Conservation (phyloP, 2,329 filamentous ascomycete species). For the Xylaria sp. region DNA sequence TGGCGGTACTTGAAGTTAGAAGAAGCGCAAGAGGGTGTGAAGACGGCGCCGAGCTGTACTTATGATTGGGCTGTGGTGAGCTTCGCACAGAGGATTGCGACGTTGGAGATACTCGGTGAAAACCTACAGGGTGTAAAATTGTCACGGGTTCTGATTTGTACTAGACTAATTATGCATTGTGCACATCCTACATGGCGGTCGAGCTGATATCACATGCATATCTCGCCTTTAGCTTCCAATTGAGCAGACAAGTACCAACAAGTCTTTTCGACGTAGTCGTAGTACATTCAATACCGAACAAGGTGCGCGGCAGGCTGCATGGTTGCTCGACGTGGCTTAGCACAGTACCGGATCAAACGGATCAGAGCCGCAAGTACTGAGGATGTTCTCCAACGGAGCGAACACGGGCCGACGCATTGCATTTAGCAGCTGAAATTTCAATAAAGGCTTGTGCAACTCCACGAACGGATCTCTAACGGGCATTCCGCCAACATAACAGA, state of each 20-base stretch:
- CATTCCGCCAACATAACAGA: slow-evolving; percentile 1
- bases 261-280: not conserved
- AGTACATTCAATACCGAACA: not conserved
- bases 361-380: slow-evolving; percentile 1
- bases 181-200: not conserved
- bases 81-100: not conserved
- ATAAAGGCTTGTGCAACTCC: slow-evolving; percentile 11
- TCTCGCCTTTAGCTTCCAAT: not conserved
- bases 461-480: not conserved
- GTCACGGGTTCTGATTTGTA: slow-evolving; percentile 9
- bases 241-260: not conserved
- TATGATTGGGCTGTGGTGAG: slow-evolving; percentile 14
- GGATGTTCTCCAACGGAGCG: not conserved
- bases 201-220: slow-evolving; percentile 1
- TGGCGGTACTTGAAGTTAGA: not conserved
- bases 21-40: slow-evolving; percentile 13
- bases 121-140: not conserved
- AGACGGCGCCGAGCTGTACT: not conserved
- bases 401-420: not conserved
- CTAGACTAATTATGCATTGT: slow-evolving; percentile 15
- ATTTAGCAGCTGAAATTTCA: slow-evolving; percentile 4
- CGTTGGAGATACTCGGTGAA: slow-evolving; percentile 5
- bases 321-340: not conserved
- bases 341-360: slow-evolving; percentile 10
- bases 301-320: slow-evolving; percentile 4